phyloP scores from a whole-genome alignment of 1,284 basidiomycete species.

The Moniliophthora roreri region DNA sequence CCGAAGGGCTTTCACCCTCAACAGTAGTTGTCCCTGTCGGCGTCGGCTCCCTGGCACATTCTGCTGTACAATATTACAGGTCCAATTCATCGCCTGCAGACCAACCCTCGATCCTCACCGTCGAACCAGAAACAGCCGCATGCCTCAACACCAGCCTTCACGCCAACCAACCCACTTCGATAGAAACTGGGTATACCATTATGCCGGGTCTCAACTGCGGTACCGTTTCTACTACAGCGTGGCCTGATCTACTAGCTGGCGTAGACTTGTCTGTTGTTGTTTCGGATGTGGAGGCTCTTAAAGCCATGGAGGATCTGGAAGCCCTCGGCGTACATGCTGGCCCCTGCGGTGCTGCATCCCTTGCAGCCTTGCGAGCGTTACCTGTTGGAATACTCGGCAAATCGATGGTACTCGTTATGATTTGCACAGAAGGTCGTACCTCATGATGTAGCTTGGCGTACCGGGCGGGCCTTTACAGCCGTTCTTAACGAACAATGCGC shows the following conservation, averaged over 20 bases:
- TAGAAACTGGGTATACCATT: conserved; percentile 8
- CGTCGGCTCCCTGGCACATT: conserved; percentile 16
- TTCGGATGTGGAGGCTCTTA: conserved; percentile 8
- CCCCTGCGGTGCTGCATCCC: conserved; percentile 15
- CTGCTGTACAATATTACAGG: conserved; percentile 12
- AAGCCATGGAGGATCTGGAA: conserved; percentile 5
- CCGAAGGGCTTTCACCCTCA: not conserved
- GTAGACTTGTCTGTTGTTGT: conserved; percentile 10
- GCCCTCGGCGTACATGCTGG: conserved; percentile 8
- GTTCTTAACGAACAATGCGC: too few relatives aligned
- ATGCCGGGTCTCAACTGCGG: conserved; percentile 16
- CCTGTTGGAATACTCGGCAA: not conserved
- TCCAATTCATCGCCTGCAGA: not conserved
- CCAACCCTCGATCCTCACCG: conserved; percentile 10
- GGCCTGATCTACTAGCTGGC: conserved; percentile 14
- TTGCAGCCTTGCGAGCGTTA: conserved; percentile 13
- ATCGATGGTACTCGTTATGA: conserved; percentile 1
- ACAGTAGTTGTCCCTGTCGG: conserved; percentile 15
- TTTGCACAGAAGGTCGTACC: conserved; percentile 3
- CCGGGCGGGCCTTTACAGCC: not conserved
- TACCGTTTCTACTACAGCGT: conserved; percentile 13
- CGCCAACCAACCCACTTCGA: not conserved
- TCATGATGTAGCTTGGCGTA: not conserved
- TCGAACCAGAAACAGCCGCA: conserved; percentile 15
- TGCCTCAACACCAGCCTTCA: conserved; percentile 12